These are phyloP conservation scores for Penicillium expansum DNA, from an alignment of 2,329 filamentous ascomycete species.

Conservation along the genomic window DNA sequence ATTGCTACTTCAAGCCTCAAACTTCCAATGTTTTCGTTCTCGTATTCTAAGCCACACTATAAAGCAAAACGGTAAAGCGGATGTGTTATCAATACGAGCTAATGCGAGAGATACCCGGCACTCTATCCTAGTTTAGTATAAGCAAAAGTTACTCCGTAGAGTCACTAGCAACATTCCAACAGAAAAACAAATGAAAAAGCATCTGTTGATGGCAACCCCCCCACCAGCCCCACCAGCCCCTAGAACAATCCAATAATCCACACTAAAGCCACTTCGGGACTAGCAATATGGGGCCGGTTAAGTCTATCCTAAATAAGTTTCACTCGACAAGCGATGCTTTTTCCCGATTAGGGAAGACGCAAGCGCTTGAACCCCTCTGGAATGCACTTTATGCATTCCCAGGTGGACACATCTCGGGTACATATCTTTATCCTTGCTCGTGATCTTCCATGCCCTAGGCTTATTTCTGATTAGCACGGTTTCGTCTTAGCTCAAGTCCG, in stretches of 20 bases:
- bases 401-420: background rate
- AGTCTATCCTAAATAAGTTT: slow-evolving; percentile 9
- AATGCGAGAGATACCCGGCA: background rate
- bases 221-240: background rate
- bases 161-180: background rate
- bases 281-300: background rate
- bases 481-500: too few species aligned
- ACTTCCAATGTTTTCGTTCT: background rate
- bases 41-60: background rate
- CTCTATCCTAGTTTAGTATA: background rate
- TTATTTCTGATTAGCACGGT: background rate
- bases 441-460: slow-evolving; percentile 5
- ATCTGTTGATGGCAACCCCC: background rate
- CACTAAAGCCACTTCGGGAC: background rate
- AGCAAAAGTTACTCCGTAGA: background rate
- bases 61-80: background rate
- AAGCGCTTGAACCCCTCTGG: background rate
- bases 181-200: background rate
- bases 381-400: background rate
- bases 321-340: slow-evolving; percentile 19
- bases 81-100: background rate
- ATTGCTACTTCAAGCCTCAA: background rate
- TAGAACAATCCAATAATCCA: background rate
- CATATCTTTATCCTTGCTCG: background rate
- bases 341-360: slow-evolving; percentile 14